These are phyloP conservation scores for Spathaspora passalidarum DNA, from an alignment of 805 yeast species.

Conservation along the genomic window DNA sequence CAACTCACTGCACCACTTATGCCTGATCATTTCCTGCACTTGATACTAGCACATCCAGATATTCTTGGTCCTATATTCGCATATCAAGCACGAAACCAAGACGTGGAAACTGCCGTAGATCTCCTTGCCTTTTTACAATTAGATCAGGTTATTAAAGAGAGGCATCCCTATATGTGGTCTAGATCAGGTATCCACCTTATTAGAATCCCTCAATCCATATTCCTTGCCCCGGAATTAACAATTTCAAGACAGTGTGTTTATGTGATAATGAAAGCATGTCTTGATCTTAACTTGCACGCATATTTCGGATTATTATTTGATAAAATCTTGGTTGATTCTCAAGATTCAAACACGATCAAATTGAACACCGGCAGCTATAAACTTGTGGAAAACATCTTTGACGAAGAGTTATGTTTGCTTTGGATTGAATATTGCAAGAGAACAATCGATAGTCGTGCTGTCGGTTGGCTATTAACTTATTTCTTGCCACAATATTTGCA, in stretches of 20 bases:
- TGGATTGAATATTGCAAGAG: neutral
- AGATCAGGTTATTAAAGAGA: slow-evolving; percentile 22
- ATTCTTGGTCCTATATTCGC: slow-evolving; percentile 24
- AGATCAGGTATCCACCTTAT: neutral
- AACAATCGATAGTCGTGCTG: neutral
- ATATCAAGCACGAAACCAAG: slow-evolving; percentile 20
- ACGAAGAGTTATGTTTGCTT: slow-evolving; percentile 2
- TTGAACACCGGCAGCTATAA: slow-evolving; percentile 4
- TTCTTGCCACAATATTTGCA: slow-evolving; percentile 11
- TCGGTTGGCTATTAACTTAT: neutral
- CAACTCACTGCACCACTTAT: slow-evolving; percentile 8
- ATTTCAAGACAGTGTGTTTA: slow-evolving; percentile 20
- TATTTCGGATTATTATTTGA: slow-evolving; percentile 31
- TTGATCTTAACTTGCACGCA: slow-evolving; percentile 21
- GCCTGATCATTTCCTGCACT: slow-evolving; percentile 20
- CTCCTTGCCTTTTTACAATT: slow-evolving; percentile 25
- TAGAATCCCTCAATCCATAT: neutral
- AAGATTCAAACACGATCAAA: slow-evolving; percentile 9
- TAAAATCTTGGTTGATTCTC: slow-evolving; percentile 27
- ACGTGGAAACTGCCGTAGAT: slow-evolving; percentile 18
- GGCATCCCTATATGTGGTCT: neutral
- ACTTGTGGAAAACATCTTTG: slow-evolving; percentile 10
- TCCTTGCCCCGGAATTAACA: slow-evolving; percentile 9
- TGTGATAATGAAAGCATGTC: slow-evolving; percentile 26
- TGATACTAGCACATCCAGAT: slow-evolving; percentile 28